Conservation (phyloP, 1,284 basidiomycete species). For the Pholiota adiposa region DNA sequence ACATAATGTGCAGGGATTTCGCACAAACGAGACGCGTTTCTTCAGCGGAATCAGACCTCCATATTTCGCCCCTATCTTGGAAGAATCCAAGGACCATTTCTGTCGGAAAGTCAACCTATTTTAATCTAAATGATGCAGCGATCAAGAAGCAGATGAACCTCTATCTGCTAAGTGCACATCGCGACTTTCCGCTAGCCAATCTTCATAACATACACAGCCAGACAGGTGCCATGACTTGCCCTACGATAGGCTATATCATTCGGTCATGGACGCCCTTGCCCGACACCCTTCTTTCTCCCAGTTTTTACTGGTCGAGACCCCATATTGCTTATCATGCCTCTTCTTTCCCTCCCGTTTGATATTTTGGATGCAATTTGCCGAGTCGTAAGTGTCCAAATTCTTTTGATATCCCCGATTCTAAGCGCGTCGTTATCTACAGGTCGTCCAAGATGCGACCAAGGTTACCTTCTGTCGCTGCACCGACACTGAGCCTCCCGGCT, state of each 20-base stretch:
- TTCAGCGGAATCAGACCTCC: neutral
- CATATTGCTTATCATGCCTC: neutral
- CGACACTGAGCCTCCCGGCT: slow-evolving; percentile 3
- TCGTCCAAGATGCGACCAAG: slow-evolving; percentile 1
- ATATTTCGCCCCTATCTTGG: neutral
- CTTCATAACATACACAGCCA: slow-evolving; percentile 1
- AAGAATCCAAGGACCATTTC: neutral
- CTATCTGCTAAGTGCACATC: slow-evolving; percentile 1
- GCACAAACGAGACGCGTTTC: neutral
- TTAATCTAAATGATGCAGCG: neutral
- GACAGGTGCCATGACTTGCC: slow-evolving; percentile 1
- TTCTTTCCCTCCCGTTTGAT: slow-evolving; percentile 4
- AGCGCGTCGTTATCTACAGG: neutral
- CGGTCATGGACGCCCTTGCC: neutral
- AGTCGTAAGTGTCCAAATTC: neutral
- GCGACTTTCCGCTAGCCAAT: neutral
- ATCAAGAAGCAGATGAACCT: neutral
- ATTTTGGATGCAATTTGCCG: slow-evolving; percentile 5
- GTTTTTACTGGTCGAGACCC: slow-evolving; percentile 1
- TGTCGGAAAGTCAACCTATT: neutral
- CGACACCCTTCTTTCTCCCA: slow-evolving; percentile 3
- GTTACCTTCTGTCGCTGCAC: neutral
- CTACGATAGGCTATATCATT: slow-evolving; percentile 3
- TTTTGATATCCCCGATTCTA: neutral
- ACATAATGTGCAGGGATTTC: neutral